Evolutionary conservation across 305 asterid genomes (phyloP).

Genomic region (Fraxinus velutina): DNA sequence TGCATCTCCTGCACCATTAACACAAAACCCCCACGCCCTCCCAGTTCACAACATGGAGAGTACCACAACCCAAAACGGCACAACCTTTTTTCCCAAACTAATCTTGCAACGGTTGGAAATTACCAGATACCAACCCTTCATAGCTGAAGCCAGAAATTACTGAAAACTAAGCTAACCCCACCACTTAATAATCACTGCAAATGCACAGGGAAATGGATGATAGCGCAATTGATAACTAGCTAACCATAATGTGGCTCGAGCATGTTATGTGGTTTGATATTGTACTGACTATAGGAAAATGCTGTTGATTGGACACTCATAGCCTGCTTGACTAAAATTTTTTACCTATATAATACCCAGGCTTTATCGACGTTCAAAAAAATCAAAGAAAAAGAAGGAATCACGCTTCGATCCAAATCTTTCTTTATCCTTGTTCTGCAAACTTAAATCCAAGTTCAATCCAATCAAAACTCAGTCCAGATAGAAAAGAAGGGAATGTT

Average conservation of each 20-base stretch:
- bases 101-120: neutral
- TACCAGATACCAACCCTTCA: neutral
- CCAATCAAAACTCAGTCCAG: constrained; percentile 4
- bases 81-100: neutral
- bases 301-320: neutral
- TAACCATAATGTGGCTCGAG: neutral
- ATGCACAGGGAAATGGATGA: neutral
- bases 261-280: neutral
- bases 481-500: neutral
- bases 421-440: neutral
- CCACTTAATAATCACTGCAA: neutral
- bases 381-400: neutral
- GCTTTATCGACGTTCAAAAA: neutral
- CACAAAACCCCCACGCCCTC: neutral
- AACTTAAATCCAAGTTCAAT: neutral
- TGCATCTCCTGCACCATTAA: neutral
- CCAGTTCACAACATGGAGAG: neutral
- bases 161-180: neutral
- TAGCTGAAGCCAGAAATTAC: neutral
- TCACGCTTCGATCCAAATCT: neutral
- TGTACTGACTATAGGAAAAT: neutral
- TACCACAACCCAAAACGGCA: neutral
- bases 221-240: neutral
- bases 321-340: neutral
- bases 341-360: neutral